Conservation (phyloP, 1,284 basidiomycete species). For the Caloboletus firmus region DNA sequence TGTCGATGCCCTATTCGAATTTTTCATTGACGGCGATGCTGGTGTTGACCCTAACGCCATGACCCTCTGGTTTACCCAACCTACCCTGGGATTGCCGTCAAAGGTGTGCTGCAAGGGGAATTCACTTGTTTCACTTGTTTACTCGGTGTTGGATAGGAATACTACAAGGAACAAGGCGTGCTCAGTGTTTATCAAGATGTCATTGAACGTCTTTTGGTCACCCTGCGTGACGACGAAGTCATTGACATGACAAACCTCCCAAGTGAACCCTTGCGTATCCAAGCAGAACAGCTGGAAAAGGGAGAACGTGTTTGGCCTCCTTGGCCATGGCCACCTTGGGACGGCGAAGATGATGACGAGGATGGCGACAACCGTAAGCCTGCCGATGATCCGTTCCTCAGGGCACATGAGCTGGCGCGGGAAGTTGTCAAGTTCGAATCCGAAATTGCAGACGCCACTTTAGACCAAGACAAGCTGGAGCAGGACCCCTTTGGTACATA, state of each 20-base stretch:
- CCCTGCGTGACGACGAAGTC: constrained; percentile 53
- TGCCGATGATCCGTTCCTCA: constrained; percentile 38
- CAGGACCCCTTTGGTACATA: constrained; percentile 87
- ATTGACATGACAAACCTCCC: constrained; percentile 9
- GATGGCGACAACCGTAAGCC: constrained; percentile 47
- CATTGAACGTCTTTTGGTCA: constrained; percentile 65
- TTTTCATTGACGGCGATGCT: constrained; percentile 85
- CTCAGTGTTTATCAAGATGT: constrained; percentile 71
- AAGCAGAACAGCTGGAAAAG: constrained; percentile 45
- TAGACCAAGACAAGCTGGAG: constrained; percentile 73
- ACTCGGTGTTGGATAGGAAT: constrained; percentile 57
- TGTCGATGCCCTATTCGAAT: constrained; percentile 75
- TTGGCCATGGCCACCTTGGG: constrained; percentile 87
- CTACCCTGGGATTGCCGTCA: constrained; percentile 82
- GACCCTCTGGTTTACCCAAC: constrained; percentile 85
- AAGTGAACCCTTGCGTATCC: constrained; percentile 18
- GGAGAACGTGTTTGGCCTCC: constrained; percentile 70
- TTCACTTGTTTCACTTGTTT: constrained; percentile 1
- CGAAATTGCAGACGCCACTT: constrained; percentile 75
- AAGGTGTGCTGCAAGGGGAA: constrained; percentile 51
- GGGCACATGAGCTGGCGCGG: constrained; percentile 65
- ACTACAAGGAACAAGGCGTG: constrained; percentile 81
- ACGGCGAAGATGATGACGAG: constrained; percentile 56
- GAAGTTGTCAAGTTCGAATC: constrained; percentile 81
- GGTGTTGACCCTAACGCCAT: constrained; percentile 88